These are phyloP conservation scores for Geotrichum citri-aurantii DNA, from an alignment of 1,139 yeast species.

Conservation along the genomic window DNA sequence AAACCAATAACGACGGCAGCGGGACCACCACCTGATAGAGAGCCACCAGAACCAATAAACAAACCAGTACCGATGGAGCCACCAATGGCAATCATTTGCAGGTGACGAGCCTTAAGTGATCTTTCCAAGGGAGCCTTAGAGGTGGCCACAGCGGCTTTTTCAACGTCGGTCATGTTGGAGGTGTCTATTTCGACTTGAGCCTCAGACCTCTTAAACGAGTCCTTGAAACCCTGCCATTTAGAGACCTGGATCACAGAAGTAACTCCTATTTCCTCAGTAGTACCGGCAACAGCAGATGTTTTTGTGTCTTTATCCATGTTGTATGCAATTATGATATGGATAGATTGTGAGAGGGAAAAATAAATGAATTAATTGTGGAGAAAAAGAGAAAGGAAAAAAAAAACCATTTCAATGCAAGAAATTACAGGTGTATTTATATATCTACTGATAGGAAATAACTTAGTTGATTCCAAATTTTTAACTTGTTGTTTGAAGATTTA, in stretches of 20 bases:
- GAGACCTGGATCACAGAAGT: slow-evolving; percentile 7
- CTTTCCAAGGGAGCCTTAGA: slow-evolving; percentile 35
- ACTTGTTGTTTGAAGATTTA: neutral
- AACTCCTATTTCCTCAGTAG: neutral
- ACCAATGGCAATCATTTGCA: slow-evolving; percentile 65
- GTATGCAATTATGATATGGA: neutral
- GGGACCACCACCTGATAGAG: slow-evolving; percentile 65
- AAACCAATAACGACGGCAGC: slow-evolving; percentile 64
- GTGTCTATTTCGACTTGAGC: slow-evolving; percentile 56
- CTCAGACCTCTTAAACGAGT: slow-evolving; percentile 54
- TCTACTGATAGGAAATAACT: neutral
- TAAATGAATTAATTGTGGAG: neutral
- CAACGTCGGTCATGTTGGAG: slow-evolving; percentile 45
- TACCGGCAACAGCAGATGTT: neutral
- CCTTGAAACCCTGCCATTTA: slow-evolving; percentile 43
- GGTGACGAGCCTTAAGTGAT: slow-evolving; percentile 42
- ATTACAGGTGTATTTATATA: neutral
- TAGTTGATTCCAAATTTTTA: neutral
- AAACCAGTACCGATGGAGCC: slow-evolving; percentile 72
- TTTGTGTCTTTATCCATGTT: neutral
- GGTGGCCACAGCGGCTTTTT: slow-evolving; percentile 27
- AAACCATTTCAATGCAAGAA: neutral
- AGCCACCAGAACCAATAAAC: slow-evolving; percentile 62
- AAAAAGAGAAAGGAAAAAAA: neutral
- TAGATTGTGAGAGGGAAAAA: neutral